A percentile compares a stretch with the other conserved stretches of the same genome.
Evolutionary conservation across 2,329 filamentous ascomycete species (phyloP).

Genomic region (Neofusicoccum parvum): DNA sequence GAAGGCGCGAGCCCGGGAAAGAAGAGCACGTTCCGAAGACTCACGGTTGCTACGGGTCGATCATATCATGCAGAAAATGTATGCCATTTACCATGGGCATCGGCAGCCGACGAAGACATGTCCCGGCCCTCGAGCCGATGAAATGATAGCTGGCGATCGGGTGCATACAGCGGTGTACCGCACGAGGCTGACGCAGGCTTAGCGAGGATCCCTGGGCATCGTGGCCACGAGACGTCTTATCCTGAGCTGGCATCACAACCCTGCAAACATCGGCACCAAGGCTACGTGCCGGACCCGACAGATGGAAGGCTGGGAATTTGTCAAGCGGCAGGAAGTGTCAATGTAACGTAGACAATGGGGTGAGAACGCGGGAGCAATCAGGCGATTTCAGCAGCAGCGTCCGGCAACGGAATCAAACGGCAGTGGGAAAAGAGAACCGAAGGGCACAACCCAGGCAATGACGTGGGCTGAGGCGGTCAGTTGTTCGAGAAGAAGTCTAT

Average conservation of each 20-base stretch:
- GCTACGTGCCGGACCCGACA: not conserved
- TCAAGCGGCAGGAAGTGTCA: not conserved
- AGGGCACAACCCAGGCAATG: not conserved
- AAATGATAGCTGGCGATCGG: not conserved
- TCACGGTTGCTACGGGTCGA: too few species aligned
- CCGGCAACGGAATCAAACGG: not conserved
- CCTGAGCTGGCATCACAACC: not conserved
- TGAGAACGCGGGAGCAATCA: not conserved
- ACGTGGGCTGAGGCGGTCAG: not conserved
- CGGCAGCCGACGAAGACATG: not conserved
- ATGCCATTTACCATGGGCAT: not conserved
- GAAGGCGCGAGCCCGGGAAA: too few species aligned
- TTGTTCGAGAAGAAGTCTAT: conserved; percentile 11
- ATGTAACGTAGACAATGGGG: not conserved
- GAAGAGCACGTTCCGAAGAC: not conserved
- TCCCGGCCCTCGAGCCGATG: not conserved
- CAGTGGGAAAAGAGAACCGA: not conserved
- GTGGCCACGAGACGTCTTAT: not conserved
- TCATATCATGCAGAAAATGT: too few species aligned
- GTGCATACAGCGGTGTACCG: not conserved
- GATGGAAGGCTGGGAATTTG: not conserved
- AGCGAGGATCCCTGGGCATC: not conserved
- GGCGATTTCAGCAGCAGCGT: not conserved
- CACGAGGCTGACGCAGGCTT: not conserved
- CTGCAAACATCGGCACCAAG: not conserved